Conservation (phyloP, 2,329 filamentous ascomycete species). For the Colletotrichum ledebouriae region DNA sequence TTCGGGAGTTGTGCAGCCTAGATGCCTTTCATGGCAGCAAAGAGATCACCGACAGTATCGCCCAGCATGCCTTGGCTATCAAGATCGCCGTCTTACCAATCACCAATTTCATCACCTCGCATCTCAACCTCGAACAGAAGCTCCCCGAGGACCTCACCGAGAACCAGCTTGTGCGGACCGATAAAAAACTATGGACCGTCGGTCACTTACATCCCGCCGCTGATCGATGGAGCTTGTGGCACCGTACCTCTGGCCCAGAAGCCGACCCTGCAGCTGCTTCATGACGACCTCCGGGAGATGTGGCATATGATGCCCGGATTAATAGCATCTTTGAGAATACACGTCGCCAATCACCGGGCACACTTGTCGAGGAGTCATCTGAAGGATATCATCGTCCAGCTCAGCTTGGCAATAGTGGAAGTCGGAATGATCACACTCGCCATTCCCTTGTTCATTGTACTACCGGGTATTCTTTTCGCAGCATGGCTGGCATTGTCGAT, state of each 20-base stretch:
- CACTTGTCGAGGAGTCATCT: constrained; percentile 44
- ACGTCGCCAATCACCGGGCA: constrained; percentile 40
- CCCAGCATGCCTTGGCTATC: constrained; percentile 39
- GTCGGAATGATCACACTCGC: constrained; percentile 46
- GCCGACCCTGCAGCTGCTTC: constrained; percentile 43
- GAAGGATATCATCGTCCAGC: constrained; percentile 46
- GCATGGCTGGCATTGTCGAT: constrained; percentile 47
- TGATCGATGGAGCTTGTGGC: constrained; percentile 53
- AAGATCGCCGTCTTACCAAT: constrained; percentile 40
- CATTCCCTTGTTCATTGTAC: constrained; percentile 47
- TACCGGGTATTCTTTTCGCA: constrained; percentile 50
- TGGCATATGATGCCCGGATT: constrained; percentile 44
- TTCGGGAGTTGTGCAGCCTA: not conserved
- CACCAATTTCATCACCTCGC: constrained; percentile 29
- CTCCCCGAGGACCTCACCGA: constrained; percentile 36
- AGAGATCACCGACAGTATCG: constrained; percentile 37
- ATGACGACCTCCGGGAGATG: constrained; percentile 45
- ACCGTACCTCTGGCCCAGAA: constrained; percentile 49
- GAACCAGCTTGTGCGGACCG: constrained; percentile 28
- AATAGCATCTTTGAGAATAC: constrained; percentile 44
- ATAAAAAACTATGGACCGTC: constrained; percentile 43
- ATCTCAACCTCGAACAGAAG: constrained; percentile 11
- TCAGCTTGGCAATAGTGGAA: constrained; percentile 46
- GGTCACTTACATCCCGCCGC: constrained; percentile 52
- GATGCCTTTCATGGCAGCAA: constrained; percentile 42